Evolutionary conservation across 2,329 filamentous ascomycete species (phyloP), one percentile per base, ranked within the genome.

Genomic region (Curvularia verruculosa): DNA sequence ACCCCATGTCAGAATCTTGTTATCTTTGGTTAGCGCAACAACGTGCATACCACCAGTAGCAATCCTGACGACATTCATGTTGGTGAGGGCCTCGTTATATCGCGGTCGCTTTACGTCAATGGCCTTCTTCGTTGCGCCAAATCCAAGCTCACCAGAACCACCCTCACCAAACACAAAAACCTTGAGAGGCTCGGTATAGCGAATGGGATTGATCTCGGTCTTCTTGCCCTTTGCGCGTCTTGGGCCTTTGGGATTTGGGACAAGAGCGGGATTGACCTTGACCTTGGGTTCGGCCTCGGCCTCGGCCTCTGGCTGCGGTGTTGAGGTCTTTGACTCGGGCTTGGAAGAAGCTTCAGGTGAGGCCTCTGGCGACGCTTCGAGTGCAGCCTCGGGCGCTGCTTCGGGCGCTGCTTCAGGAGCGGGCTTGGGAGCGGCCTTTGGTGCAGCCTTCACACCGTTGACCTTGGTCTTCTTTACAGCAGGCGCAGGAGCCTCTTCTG

Each of bases 31-130:
- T 50, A 95, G 79, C 3, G 88, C 90, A 60, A 89, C 81, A 50
- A 84, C 87, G 77, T 96, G 91, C 90, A 96, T 94, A 54, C 90
- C 91, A 59, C 91, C 91, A 58, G 88, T 87, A 49, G 89, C 87
- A 55, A 96, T 77, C 75, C 90, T 87, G 2, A 95, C 90, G 34
- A 95, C 86, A 44, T 87, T 85, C 52, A 87, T 83, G 36, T 79
- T 79, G 58, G 79, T 77, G 39, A 92, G 80, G 56, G 83, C 80
- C 46, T 82, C 78, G 71, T 91, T 91, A 57, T 89, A 78, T 50
- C 89, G 88, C 18, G 91, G 91, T 28, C 88, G 85, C 79, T 89
- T 89, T 65, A 91, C 88, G 65, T 92, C 88, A 63, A 90, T 85
- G 39, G 83, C 79, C 66, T 86, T 86, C 71, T 85, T 87, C 59